Evolutionary conservation across 805 yeast genomes (phyloP).

Genomic region (Candida endomychidarum): DNA sequence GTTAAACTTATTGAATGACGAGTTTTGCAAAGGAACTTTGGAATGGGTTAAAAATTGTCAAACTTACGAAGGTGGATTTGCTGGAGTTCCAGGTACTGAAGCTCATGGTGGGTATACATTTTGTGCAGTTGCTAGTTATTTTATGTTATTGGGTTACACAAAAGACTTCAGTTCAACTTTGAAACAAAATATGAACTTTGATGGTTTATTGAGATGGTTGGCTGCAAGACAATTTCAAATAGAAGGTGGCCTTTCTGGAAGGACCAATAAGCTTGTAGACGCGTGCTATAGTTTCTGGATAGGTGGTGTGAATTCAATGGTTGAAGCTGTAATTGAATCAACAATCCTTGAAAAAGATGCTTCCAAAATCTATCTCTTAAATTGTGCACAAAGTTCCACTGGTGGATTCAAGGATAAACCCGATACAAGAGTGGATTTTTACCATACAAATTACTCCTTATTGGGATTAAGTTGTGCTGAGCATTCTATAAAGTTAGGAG

Average conservation of each 20-base stretch:
- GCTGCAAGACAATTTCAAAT: slow-evolving; percentile 61
- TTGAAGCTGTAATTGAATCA: slow-evolving; percentile 48
- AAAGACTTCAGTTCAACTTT: slow-evolving; percentile 18
- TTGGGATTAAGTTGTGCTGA: slow-evolving; percentile 70
- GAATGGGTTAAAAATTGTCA: slow-evolving; percentile 73
- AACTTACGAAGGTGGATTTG: slow-evolving; percentile 94
- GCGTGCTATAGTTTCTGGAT: slow-evolving; percentile 97
- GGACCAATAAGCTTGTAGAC: slow-evolving; percentile 91
- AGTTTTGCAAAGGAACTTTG: slow-evolving; percentile 50
- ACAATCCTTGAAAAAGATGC: slow-evolving; percentile 52
- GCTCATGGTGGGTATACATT: slow-evolving; percentile 98
- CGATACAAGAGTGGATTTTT: slow-evolving; percentile 73
- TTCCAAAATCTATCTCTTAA: slow-evolving; percentile 62
- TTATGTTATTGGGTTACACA: slow-evolving; percentile 34
- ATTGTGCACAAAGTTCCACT: slow-evolving; percentile 66
- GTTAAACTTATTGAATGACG: slow-evolving; percentile 61
- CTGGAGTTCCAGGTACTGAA: slow-evolving; percentile 74
- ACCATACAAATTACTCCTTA: slow-evolving; percentile 85
- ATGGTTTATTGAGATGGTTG: slow-evolving; percentile 62
- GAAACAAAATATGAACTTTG: slow-evolving; percentile 42
- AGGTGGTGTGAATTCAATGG: slow-evolving; percentile 68
- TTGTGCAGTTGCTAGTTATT: slow-evolving; percentile 72
- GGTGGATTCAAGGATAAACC: slow-evolving; percentile 94
- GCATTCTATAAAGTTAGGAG: slow-evolving; percentile 30
- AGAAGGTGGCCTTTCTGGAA: slow-evolving; percentile 90